Conservation (phyloP, 805 yeast genomes). For the Myxozyma udenii region DNA sequence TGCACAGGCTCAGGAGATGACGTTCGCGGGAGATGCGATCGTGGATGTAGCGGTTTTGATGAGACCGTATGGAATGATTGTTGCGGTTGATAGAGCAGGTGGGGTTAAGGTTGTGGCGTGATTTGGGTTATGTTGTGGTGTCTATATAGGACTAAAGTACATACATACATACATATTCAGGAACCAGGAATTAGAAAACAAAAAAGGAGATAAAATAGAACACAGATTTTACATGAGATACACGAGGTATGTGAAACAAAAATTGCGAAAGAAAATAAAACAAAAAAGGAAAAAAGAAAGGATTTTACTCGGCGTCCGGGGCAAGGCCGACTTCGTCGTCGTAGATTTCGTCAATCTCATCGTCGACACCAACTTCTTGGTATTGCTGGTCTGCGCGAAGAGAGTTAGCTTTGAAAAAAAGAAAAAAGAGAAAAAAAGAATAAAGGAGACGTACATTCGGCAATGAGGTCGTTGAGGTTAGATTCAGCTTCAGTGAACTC, state of each 20-base stretch:
- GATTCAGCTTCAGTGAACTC: slow-evolving; percentile 94
- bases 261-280: background rate
- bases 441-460: slow-evolving; percentile 49
- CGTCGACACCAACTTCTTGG: slow-evolving; percentile 75
- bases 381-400: slow-evolving; percentile 64
- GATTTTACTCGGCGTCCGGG: slow-evolving; percentile 8
- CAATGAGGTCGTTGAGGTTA: slow-evolving; percentile 81
- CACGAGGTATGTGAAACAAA: background rate
- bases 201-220: no score
- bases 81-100: slow-evolving; percentile 69
- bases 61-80: slow-evolving; percentile 56
- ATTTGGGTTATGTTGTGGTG: background rate
- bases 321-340: slow-evolving; percentile 53
- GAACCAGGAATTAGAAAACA: no score
- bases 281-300: background rate
- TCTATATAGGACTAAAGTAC: background rate
- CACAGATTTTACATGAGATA: no score
- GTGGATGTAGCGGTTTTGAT: slow-evolving; percentile 48
- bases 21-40: slow-evolving; percentile 52
- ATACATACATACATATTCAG: no score
- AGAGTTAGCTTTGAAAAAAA: background rate
- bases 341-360: slow-evolving; percentile 58
- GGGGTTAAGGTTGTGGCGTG: slow-evolving; percentile 51
- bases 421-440: background rate
- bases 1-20: slow-evolving; percentile 46